phyloP scores from a whole-genome alignment of 352 stramenopile species.

The Pythium aphanidermatum region DNA sequence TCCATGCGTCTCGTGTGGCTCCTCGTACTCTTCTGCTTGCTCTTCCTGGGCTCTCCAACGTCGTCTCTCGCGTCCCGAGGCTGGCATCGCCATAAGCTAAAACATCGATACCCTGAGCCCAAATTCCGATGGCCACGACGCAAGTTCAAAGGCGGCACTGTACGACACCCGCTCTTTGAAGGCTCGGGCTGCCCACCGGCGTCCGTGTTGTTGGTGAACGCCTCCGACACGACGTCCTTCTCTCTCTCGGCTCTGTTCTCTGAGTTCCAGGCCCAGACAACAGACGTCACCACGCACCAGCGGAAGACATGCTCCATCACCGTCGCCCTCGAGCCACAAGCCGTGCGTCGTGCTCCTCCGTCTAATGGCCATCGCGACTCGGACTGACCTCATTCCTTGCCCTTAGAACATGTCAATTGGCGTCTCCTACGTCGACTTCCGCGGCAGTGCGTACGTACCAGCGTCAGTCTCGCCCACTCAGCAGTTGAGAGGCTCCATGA shows the following conservation, averaged over 20 bases:
- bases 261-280: conserved; percentile 21
- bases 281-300: conserved; percentile 1
- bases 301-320: conserved; percentile 22
- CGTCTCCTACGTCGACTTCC: conserved; percentile 29
- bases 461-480: neutral
- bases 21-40: too few relatives aligned
- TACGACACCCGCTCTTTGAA: conserved; percentile 22
- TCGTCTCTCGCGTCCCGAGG: neutral
- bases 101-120: conserved; percentile 7
- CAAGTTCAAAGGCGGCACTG: conserved; percentile 19
- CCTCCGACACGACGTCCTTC: conserved; percentile 21
- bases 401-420: conserved; percentile 33
- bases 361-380: neutral
- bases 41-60: too few relatives aligned
- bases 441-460: conserved; percentile 23
- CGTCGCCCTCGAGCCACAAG: conserved; percentile 19
- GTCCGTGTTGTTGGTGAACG: conserved; percentile 22
- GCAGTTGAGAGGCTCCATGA: neutral
- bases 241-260: conserved; percentile 25
- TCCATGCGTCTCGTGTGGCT: too few relatives aligned
- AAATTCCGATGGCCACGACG: conserved; percentile 4
- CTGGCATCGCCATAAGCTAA: neutral
- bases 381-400: too few relatives aligned
- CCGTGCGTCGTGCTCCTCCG: conserved; percentile 9
- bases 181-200: conserved; percentile 19